Base-by-base conservation (phyloP, 1,139 yeast genomes). In the Diutina scorzettiae region DNA sequence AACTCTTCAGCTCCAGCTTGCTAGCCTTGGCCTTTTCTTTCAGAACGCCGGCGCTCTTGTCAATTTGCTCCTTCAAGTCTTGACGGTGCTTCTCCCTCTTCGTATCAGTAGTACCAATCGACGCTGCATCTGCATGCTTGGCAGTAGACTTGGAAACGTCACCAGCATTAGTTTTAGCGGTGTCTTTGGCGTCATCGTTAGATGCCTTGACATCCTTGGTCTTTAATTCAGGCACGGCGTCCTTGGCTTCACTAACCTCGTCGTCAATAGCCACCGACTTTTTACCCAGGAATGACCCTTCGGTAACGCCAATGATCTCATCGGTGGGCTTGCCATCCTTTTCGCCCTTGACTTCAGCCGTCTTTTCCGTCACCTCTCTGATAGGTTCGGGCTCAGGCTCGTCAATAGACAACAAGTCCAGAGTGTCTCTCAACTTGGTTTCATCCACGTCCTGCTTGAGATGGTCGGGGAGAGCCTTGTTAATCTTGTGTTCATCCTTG, bases 311-410 rank as follows among this genome's bases (percentile, higher is more conserved):
- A n/a, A n/a, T n/a, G 79, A 69, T 60, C 81, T 81, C 51, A 81
- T 76, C 47, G 79, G 78, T 12, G 83, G 73, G 32, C 80, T 72
- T 29, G 79, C 63, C 12, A 78, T 79, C 57, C 81, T 67, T 57
- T 80, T 81, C 57, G 47, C 46, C 51, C 29, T 18, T 43, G 46
- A 47, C 43, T 31, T 44, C 47, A 53, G 43, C 50, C 48, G 23
- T 44, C 37, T 42, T 53, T 53, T 52, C 57, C 46, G 45, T 50
- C n/a, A 56, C 57, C 48, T 56, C 49, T 42, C 42, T 53, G 17
- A 32, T 25, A 9, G 39, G 39, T 23, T 34, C 39, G 12, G 37
- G 37, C 14, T 33, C 37, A 14, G 37, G 37, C 16, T 34, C 39
- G 7, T 34, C 39, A 6, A 34, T 23, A 17, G 41, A 16, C 24